Percentiles rank a stretch among this genome's conserved stretches.
Evolutionary conservation across 2,329 filamentous ascomycete genomes (phyloP).

Genomic region (Beauveria sp.): DNA sequence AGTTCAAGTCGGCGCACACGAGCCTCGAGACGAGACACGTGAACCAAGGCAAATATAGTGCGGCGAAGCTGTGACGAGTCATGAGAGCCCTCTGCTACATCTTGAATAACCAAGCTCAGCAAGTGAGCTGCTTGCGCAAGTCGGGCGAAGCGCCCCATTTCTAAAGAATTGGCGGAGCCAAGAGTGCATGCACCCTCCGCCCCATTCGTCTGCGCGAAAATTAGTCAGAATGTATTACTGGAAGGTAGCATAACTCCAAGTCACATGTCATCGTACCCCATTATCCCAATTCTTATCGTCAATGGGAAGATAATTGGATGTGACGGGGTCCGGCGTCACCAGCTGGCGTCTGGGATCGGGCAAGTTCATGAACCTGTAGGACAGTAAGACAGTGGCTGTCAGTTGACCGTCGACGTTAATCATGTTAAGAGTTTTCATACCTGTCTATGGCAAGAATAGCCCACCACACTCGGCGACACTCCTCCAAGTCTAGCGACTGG

Average conservation of each 20-base stretch:
- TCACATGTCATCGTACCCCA: slow-evolving; percentile 2
- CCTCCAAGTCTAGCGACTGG: slow-evolving; percentile 11
- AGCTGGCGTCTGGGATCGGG: slow-evolving; percentile 7
- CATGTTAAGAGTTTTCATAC: not conserved
- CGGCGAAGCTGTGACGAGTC: slow-evolving; percentile 12
- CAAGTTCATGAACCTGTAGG: slow-evolving; percentile 10
- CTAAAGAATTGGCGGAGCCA: slow-evolving; percentile 5
- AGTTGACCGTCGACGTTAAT: not conserved
- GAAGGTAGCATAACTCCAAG: no score
- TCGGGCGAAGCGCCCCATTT: slow-evolving; percentile 13
- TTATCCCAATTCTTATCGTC: slow-evolving; percentile 12
- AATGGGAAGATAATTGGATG: slow-evolving; percentile 7
- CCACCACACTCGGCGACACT: slow-evolving; percentile 14
- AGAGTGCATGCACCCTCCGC: slow-evolving; percentile 7
- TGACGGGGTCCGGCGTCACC: slow-evolving; percentile 13
- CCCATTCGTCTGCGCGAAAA: not conserved
- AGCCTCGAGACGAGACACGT: slow-evolving; percentile 11
- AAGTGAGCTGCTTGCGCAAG: slow-evolving; percentile 16
- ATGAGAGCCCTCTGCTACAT: slow-evolving; percentile 1
- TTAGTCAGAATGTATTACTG: not conserved
- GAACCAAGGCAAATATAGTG: slow-evolving; percentile 13
- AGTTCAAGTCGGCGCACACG: slow-evolving; percentile 11
- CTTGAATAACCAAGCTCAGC: slow-evolving; percentile 12
- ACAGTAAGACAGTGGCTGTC: not conserved
- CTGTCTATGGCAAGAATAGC: slow-evolving; percentile 13